These are phyloP conservation scores for Piper betle DNA, from an alignment of 164 flowering plant genomes.

Conservation along the genomic window DNA sequence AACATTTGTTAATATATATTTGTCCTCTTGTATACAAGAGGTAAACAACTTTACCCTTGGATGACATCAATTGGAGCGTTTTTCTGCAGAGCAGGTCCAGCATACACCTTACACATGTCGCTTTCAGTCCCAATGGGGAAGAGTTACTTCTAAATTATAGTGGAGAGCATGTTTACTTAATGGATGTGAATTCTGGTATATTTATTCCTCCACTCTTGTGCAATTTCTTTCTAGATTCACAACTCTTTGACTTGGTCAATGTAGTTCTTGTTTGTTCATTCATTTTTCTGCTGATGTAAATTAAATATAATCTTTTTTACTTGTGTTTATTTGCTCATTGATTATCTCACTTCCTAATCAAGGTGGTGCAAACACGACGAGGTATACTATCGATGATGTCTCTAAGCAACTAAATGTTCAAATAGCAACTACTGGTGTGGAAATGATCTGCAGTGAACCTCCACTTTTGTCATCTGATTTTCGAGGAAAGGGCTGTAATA, in stretches of 20 bases:
- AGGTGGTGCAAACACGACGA: constrained; percentile 37
- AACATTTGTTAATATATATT: no score
- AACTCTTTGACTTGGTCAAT: neutral
- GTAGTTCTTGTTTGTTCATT: neutral
- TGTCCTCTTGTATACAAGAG: neutral
- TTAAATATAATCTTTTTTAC: neutral
- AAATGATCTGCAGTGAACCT: constrained; percentile 6
- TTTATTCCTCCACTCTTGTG: neutral
- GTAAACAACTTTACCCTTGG: neutral
- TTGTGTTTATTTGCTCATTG: neutral
- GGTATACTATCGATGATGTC: constrained; percentile 53
- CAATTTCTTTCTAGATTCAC: no score
- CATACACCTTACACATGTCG: constrained; percentile 83
- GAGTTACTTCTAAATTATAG: constrained; percentile 90
- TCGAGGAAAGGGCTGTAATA: constrained; percentile 2
- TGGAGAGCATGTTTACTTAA: constrained; percentile 85
- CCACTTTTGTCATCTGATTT: neutral
- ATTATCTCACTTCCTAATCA: constrained; percentile 3
- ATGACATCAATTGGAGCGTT: neutral
- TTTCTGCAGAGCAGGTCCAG: constrained; percentile 46
- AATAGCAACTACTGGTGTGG: constrained; percentile 29
- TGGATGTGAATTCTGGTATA: constrained; percentile 65
- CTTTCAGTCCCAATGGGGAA: constrained; percentile 88
- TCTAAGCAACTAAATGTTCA: constrained; percentile 31
- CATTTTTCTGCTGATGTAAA: no score